Evolutionary conservation across 192 early-diverging fungal genomes (phyloP), one percentile per base, ranked within the genome.

Genomic region (Lobosporangium transversale): DNA sequence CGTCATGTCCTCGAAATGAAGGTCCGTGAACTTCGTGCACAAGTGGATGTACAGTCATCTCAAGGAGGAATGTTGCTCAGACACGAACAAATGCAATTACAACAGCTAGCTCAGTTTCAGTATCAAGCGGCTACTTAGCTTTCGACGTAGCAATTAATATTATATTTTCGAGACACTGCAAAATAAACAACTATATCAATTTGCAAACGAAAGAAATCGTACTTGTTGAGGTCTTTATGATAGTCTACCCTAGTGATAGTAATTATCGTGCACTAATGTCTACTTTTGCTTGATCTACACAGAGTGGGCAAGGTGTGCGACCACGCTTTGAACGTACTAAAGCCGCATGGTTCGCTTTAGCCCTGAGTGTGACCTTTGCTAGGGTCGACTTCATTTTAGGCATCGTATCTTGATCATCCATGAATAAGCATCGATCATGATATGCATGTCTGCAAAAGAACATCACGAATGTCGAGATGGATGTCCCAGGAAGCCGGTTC

Each of bases 371-470:
- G 44, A 51, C 62, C 40, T 51, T 45, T 40, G 48, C 61, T 44
- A 40, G 27, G 8, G 30, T 60, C 30, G 42, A 68, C 45, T 57
- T 68, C 53, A 58, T 58, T 58, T 23, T 63, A 21, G 49, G 68
- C 62, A 60, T 64, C 17, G 66, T 63, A 3, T 88, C 80, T 26
- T 23, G 58, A 4, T 86, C 86, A 3, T 87, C 79, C 17, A 82
- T 80, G 37, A 93, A 70, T n/a, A 98, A 74, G 57, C 97, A 99
- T 14, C 78, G 56, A 64, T 93, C 91, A 61, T 99, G 97, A 68
- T 88, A 97, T 1, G 87, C 84, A 70, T 99, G 96, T 58, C 89
- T 85, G 58, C 97, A 99, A 79, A 96, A 98, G 65, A 97, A 99
- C 17, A 95, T 82, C 35, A 98, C 80, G 56, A 82, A 85, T 55